Evolutionary conservation across 768 basidiomycete species (phyloP).

Genomic region (Piloderma croceum): DNA sequence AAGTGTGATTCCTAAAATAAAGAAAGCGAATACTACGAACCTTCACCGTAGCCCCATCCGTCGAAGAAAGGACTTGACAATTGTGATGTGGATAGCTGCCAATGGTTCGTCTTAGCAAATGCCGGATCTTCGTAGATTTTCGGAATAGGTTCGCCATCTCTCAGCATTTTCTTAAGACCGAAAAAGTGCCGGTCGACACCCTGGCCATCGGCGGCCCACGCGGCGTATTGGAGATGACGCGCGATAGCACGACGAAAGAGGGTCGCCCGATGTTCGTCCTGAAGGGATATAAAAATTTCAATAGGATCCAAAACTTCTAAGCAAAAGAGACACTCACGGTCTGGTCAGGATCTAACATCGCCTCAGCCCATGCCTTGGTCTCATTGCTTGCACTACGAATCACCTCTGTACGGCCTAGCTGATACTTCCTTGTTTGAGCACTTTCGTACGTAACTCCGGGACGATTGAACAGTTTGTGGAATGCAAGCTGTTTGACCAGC

Average conservation of each 20-base stretch:
- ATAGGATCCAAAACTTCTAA: not conserved
- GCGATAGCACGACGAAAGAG: constrained; percentile 72
- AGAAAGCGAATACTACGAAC: constrained; percentile 34
- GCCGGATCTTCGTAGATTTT: constrained; percentile 70
- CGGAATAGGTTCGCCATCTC: constrained; percentile 67
- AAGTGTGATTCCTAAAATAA: not conserved
- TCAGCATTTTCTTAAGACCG: constrained; percentile 80
- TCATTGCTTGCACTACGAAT: constrained; percentile 83
- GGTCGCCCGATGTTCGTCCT: constrained; percentile 53
- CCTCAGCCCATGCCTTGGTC: constrained; percentile 78
- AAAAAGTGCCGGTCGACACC: constrained; percentile 96
- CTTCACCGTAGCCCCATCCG: constrained; percentile 97
- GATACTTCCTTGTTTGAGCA: constrained; percentile 89
- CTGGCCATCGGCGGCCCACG: constrained; percentile 89
- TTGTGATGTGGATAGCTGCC: constrained; percentile 92
- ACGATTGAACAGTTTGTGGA: constrained; percentile 74
- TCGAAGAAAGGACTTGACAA: constrained; percentile 76
- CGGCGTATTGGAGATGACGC: constrained; percentile 83
- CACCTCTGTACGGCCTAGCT: constrained; percentile 90
- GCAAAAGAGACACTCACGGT: constrained; percentile 35
- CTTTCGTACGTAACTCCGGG: constrained; percentile 89
- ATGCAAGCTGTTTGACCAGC: constrained; percentile 93
- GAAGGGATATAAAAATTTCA: constrained; percentile 3
- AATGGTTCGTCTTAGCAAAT: constrained; percentile 68
- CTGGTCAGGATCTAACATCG: constrained; percentile 64